Evolutionary conservation across 2,329 filamentous ascomycete species (phyloP).

Genomic region (Moelleriella libera): DNA sequence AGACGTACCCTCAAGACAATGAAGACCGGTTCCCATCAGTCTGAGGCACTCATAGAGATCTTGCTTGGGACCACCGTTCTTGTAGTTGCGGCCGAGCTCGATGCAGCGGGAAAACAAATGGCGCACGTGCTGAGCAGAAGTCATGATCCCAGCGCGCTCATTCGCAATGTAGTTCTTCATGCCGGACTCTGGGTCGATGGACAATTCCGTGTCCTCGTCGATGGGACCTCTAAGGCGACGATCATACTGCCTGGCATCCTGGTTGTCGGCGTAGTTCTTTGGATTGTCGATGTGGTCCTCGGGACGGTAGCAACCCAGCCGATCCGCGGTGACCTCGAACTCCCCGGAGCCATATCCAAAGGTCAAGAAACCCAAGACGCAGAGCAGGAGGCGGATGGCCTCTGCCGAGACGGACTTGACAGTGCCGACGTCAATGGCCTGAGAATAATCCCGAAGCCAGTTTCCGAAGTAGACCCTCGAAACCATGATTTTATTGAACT

Average conservation of each 20-base stretch:
- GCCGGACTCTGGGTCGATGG: conserved; percentile 59
- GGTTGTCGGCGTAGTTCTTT: conserved; percentile 77
- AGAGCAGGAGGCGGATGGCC: conserved; percentile 79
- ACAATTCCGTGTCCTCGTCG: conserved; percentile 64
- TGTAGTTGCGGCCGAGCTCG: conserved; percentile 64
- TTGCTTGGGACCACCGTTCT: conserved; percentile 37
- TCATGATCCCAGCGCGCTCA: conserved; percentile 64
- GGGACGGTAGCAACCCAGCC: conserved; percentile 70
- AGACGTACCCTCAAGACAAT: conserved; percentile 61
- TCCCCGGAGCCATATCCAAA: conserved; percentile 76
- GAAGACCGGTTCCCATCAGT: conserved; percentile 72
- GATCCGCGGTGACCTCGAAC: conserved; percentile 66
- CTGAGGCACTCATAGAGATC: conserved; percentile 81
- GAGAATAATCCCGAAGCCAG: conserved; percentile 87
- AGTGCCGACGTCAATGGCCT: conserved; percentile 85
- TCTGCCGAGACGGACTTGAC: conserved; percentile 84
- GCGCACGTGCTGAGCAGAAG: conserved; percentile 64
- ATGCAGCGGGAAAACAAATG: conserved; percentile 61
- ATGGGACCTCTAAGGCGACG: conserved; percentile 67
- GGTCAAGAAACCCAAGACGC: conserved; percentile 79
- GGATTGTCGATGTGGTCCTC: conserved; percentile 69
- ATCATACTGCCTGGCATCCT: conserved; percentile 75
- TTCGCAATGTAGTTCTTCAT: conserved; percentile 95
- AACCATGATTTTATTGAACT: conserved; percentile 78
- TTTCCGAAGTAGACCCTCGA: conserved; percentile 92